Conservation (phyloP, 805 yeast genomes). For the Wickerhamiella sergipiensis region DNA sequence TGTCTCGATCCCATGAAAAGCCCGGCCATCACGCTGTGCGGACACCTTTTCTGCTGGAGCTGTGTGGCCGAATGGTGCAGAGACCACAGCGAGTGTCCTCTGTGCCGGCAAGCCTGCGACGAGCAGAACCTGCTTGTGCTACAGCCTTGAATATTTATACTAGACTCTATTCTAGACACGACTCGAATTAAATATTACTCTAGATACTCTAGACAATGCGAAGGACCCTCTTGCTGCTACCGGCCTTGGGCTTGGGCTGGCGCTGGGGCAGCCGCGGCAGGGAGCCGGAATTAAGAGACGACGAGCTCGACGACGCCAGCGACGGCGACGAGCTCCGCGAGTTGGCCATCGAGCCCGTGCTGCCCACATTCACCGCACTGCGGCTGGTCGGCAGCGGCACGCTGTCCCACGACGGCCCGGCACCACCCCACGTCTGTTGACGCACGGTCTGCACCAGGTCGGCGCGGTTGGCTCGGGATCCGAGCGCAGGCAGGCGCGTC, state of each 20-base stretch:
- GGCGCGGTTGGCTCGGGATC: constrained; percentile 16
- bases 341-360: not conserved
- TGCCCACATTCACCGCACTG: not conserved
- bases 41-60: constrained; percentile 86
- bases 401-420: constrained; percentile 8
- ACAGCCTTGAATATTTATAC: constrained; percentile 21
- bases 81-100: constrained; percentile 80
- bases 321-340: not conserved
- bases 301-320: constrained; percentile 5
- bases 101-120: constrained; percentile 61
- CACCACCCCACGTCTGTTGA: constrained; percentile 5
- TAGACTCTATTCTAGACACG: too few relatives aligned
- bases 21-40: constrained; percentile 82
- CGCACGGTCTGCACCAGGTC: constrained; percentile 24
- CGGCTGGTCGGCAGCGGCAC: constrained; percentile 2
- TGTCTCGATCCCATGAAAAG: constrained; percentile 68
- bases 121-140: constrained; percentile 53
- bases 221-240: constrained; percentile 4
- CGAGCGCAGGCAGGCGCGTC: constrained; percentile 10
- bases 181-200: not conserved
- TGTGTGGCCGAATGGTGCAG: constrained; percentile 84
- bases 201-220: constrained; percentile 7
- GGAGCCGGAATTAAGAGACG: constrained; percentile 18
- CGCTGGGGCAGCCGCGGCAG: constrained; percentile 4
- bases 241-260: constrained; percentile 1